These are phyloP conservation scores for Leucoagaricus sp. DNA, from an alignment of 1,284 basidiomycete species.

Conservation along the genomic window DNA sequence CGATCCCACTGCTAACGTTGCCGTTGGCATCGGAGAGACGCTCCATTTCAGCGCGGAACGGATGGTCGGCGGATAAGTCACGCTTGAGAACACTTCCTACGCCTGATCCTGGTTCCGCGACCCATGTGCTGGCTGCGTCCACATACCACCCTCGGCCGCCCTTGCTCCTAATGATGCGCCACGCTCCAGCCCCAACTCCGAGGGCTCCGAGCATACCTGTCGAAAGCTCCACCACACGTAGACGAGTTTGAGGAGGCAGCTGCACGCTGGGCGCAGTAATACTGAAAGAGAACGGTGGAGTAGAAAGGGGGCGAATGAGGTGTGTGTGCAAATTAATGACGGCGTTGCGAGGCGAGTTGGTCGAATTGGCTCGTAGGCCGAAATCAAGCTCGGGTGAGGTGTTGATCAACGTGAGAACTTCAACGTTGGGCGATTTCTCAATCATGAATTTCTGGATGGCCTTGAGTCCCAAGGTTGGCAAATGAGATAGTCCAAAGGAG, in stretches of 20 bases:
- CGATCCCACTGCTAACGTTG: constrained; percentile 86
- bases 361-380: constrained; percentile 37
- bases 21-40: constrained; percentile 82
- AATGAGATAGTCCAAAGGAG: constrained; percentile 87
- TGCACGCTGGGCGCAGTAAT: constrained; percentile 34
- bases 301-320: constrained; percentile 78
- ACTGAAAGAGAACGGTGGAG: constrained; percentile 73
- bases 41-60: constrained; percentile 69
- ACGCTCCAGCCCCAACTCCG: constrained; percentile 76
- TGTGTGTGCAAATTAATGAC: constrained; percentile 66
- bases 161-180: constrained; percentile 89
- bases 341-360: constrained; percentile 58
- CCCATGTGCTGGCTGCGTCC: constrained; percentile 84
- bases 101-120: constrained; percentile 40
- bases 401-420: constrained; percentile 83
- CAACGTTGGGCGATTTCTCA: constrained; percentile 74
- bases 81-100: constrained; percentile 51
- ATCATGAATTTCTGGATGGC: constrained; percentile 73
- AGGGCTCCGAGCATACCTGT: constrained; percentile 73
- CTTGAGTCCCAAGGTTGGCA: constrained; percentile 70
- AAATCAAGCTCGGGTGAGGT: constrained; percentile 78
- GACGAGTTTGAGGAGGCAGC: constrained; percentile 62
- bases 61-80: constrained; percentile 63
- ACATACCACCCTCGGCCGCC: constrained; percentile 97
- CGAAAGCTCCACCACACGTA: constrained; percentile 89